Evolutionary conservation across 169 alveolate species (phyloP), one percentile per base, ranked within the genome.

Genomic region (Cryptosporidium parvum): DNA sequence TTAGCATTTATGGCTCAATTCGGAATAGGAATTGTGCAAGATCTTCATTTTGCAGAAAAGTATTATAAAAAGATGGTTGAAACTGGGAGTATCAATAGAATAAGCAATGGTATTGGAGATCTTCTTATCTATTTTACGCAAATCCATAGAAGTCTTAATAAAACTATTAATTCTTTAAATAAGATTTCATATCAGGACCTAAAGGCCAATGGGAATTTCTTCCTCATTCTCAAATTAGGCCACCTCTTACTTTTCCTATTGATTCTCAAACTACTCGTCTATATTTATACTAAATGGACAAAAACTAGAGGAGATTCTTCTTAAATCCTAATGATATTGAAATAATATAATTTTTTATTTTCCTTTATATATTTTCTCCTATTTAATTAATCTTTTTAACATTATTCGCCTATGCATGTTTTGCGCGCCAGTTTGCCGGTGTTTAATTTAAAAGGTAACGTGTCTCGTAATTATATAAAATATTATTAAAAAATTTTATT

Each of bases 1-100:
- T 31, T 80, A 7, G 89, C 70, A 12, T 61, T 59, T 16, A 80
- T 80, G 89, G n/a, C 51, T 48, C 89, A 80, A 29, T 80, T 80
- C 52, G 89, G 89, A 29, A 80, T 80, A 8, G 89, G 89, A 16
- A 39, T 62, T 14, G 44, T 42, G 10, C 89, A 65, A 62, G 75
- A 80, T 65, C 59, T 80, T 10, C 37, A 62, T 23, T 23, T 80
- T 29, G 89, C 89, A 7, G 42, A 29, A 18, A 23, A 42, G 3
- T 80, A 62, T 37, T 80, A 80, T n/a, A 62, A 42, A 65, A 80
- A 53, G 33, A 80, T 80, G 89, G 51, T 62, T 12, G 69, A 44
- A 29, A 67, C 75, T 26, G 75, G 89, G 14, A 33, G 62, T 51
- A 80, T 80, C 0, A 35, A 53, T 21, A 80, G 52, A 65, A 45